A percentile compares a stretch with the other conserved stretches of the same genome.
These are phyloP conservation scores for Triticum timopheevii DNA, from an alignment of 176 grass and related monocot species.

Conservation along the genomic window DNA sequence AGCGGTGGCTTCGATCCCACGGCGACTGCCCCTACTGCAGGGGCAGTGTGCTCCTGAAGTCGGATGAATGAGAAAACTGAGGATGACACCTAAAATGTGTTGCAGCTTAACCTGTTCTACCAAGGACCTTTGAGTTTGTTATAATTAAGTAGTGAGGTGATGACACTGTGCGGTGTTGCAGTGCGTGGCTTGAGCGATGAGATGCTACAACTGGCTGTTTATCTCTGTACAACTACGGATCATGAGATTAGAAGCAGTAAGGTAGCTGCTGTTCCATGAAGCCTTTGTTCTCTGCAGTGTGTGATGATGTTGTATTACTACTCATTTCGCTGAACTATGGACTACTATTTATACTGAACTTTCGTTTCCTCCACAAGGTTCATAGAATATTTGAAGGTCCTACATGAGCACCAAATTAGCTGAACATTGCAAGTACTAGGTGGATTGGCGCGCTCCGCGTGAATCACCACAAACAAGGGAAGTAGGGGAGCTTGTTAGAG, in stretches of 20 bases:
- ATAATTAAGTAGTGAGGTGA: neutral
- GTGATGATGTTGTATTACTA: neutral
- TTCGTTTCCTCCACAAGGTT: no score
- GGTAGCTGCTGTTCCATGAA: neutral
- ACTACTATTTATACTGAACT: no score
- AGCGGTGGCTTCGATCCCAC: conserved; percentile 48
- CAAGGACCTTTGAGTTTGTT: neutral
- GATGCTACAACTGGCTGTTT: conserved; percentile 7
- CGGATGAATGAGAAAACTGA: conserved; percentile 16
- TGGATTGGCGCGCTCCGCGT: no score
- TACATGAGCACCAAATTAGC: no score
- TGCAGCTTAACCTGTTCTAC: neutral
- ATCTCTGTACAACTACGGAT: neutral
- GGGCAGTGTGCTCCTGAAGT: conserved; percentile 33
- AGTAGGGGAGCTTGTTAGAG: no score
- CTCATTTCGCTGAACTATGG: no score
- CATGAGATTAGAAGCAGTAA: neutral
- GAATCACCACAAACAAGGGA: no score
- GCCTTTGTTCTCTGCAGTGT: neutral
- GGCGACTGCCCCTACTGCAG: conserved; percentile 71
- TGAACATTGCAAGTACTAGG: no score
- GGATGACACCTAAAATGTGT: neutral
- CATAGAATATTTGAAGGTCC: no score
- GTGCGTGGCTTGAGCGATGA: neutral
- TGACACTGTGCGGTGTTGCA: neutral